These are phyloP conservation scores for Alnus rubra DNA, from an alignment of 306 rosid species.

Conservation along the genomic window DNA sequence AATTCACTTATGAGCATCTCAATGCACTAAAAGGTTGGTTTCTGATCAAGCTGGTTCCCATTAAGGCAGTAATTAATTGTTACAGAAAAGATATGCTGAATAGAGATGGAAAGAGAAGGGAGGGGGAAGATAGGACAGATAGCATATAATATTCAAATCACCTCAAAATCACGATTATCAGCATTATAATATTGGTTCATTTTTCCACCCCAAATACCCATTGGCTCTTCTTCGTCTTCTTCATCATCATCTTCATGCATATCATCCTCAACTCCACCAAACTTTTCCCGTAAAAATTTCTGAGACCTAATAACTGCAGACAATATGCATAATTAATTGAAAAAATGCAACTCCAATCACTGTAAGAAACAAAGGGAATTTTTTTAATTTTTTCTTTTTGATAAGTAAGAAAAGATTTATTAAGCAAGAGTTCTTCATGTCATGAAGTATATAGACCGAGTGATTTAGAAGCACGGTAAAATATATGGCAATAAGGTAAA, in stretches of 20 bases:
- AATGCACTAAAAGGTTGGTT: neutral
- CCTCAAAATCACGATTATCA: conserved; percentile 85
- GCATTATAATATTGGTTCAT: conserved; percentile 52
- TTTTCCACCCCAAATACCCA: conserved; percentile 44
- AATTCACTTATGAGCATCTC: neutral
- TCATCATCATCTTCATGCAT: conserved; percentile 59
- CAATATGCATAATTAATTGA: conserved; percentile 22
- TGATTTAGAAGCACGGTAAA: no score
- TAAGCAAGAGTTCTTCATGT: neutral
- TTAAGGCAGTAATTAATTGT: conserved; percentile 17
- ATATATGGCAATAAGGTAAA: no score
- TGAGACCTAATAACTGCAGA: conserved; percentile 60
- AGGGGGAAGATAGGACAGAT: neutral
- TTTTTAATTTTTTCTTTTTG: no score
- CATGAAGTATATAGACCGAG: no score
- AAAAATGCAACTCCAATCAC: neutral
- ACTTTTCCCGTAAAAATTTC: conserved; percentile 51
- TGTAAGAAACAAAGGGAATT: neutral
- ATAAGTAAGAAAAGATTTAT: no score
- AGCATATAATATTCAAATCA: conserved; percentile 30
- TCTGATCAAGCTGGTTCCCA: conserved; percentile 43
- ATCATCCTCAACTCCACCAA: conserved; percentile 70
- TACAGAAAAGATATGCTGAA: neutral
- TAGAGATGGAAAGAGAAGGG: neutral
- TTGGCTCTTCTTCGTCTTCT: conserved; percentile 55